Evolutionary conservation across 257 asterid species (phyloP).

Genomic region (Petunia axillaris): DNA sequence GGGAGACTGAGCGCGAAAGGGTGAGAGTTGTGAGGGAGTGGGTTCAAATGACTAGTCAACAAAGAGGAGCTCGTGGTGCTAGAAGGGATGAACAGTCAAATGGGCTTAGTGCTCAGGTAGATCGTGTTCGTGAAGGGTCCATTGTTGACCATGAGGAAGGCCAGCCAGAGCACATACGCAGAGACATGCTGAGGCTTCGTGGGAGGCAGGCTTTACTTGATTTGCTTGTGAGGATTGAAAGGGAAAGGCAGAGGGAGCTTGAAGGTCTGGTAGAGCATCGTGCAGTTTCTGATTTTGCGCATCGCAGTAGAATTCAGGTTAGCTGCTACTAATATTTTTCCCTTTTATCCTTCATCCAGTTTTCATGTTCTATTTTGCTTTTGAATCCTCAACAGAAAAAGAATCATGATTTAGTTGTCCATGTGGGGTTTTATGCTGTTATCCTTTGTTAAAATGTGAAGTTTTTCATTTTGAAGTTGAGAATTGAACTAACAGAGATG

Average conservation of each 20-base stretch:
- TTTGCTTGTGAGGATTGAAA: conserved; percentile 62
- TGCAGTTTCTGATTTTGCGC: conserved; percentile 53
- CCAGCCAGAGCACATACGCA: conserved; percentile 77
- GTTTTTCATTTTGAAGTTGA: conserved; percentile 24
- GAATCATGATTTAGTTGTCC: neutral
- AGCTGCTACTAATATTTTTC: neutral
- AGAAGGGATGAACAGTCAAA: conserved; percentile 56
- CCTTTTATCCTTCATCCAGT: conserved; percentile 1
- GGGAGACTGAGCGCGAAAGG: conserved; percentile 96
- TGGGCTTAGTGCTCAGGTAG: conserved; percentile 52
- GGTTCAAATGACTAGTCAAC: conserved; percentile 97
- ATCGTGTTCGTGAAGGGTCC: conserved; percentile 54
- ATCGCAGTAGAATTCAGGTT: conserved; percentile 55
- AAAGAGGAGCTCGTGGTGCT: conserved; percentile 65
- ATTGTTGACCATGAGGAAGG: conserved; percentile 58
- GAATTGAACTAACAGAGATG: conserved; percentile 12
- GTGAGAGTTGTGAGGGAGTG: conserved; percentile 90
- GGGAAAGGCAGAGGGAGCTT: conserved; percentile 57
- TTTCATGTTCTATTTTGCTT: neutral
- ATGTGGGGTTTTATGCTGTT: neutral
- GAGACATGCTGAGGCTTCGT: conserved; percentile 78
- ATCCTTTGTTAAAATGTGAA: neutral
- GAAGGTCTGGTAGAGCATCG: conserved; percentile 49
- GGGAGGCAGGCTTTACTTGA: conserved; percentile 89
- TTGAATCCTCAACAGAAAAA: neutral